phyloP scores from a whole-genome alignment of 306 rosid genomes.

The Glycine soja region DNA sequence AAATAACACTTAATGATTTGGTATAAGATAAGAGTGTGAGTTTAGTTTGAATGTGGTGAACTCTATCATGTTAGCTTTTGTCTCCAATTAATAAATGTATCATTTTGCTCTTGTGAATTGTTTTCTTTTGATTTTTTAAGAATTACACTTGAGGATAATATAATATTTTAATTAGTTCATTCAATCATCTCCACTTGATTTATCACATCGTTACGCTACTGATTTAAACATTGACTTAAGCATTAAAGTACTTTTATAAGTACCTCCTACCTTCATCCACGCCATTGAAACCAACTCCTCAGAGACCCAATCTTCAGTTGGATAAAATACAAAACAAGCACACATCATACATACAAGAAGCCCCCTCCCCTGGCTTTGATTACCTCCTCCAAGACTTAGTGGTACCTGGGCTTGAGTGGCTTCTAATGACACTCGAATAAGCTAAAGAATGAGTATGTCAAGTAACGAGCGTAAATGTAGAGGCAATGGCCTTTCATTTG shows the following conservation, averaged over 20 bases:
- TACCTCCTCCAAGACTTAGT: not conserved
- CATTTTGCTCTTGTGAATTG: too few relatives aligned
- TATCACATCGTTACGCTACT: not conserved
- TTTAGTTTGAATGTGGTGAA: too few relatives aligned
- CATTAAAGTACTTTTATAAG: not conserved
- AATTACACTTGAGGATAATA: too few relatives aligned
- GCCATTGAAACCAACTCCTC: not conserved
- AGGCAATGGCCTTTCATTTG: not conserved
- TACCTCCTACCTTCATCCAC: not conserved
- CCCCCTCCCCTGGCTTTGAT: not conserved
- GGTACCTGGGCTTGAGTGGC: not conserved
- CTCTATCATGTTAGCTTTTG: too few relatives aligned
- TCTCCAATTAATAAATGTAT: too few relatives aligned
- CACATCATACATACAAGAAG: not conserved
- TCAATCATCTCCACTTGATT: too few relatives aligned
- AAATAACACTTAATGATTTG: too few relatives aligned
- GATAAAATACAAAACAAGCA: not conserved
- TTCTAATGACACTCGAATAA: conserved; percentile 29
- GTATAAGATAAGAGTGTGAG: too few relatives aligned
- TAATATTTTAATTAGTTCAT: too few relatives aligned
- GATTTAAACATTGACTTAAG: not conserved
- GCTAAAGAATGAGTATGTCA: not conserved
- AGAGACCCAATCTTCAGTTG: too few relatives aligned
- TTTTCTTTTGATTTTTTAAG: too few relatives aligned
- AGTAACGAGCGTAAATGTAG: not conserved